phyloP scores from a whole-genome alignment of 2,329 filamentous ascomycete species.

The Biscogniauxia marginata region DNA sequence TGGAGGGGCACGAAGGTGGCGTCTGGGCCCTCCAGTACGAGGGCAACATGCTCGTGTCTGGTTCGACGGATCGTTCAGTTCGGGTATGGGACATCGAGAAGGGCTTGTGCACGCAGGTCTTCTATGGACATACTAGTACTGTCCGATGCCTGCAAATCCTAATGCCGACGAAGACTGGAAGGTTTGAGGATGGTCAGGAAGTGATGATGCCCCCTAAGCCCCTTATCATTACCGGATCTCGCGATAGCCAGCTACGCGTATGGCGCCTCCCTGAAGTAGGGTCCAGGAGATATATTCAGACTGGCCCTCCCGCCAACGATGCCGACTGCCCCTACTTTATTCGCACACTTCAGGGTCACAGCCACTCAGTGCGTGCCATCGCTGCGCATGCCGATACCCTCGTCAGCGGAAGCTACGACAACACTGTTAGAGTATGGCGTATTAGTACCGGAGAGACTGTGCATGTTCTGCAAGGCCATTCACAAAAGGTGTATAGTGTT shows the following conservation, averaged over 20 bases:
- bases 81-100: constrained; percentile 98
- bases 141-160: constrained; percentile 94
- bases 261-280: constrained; percentile 87
- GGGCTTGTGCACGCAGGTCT: constrained; percentile 89
- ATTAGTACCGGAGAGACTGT: constrained; percentile 91
- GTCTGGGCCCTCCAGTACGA: constrained; percentile 98
- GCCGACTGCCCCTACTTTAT: constrained; percentile 93
- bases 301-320: constrained; percentile 68
- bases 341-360: constrained; percentile 79
- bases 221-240: constrained; percentile 93
- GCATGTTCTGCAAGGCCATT: constrained; percentile 82
- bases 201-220: constrained; percentile 93
- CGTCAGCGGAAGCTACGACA: constrained; percentile 97
- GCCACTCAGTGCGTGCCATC: constrained; percentile 92
- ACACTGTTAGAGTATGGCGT: constrained; percentile 91
- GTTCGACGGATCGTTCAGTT: constrained; percentile 95
- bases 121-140: constrained; percentile 96
- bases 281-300: constrained; percentile 76
- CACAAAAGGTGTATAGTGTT: constrained; percentile 94
- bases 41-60: constrained; percentile 91
- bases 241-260: constrained; percentile 89
- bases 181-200: constrained; percentile 66
- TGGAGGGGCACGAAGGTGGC: constrained; percentile 92
- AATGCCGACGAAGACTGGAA: constrained; percentile 77
- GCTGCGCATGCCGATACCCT: constrained; percentile 92